Evolutionary conservation across 1,284 basidiomycete species (phyloP).

Genomic region (Cryptococcus sp.): DNA sequence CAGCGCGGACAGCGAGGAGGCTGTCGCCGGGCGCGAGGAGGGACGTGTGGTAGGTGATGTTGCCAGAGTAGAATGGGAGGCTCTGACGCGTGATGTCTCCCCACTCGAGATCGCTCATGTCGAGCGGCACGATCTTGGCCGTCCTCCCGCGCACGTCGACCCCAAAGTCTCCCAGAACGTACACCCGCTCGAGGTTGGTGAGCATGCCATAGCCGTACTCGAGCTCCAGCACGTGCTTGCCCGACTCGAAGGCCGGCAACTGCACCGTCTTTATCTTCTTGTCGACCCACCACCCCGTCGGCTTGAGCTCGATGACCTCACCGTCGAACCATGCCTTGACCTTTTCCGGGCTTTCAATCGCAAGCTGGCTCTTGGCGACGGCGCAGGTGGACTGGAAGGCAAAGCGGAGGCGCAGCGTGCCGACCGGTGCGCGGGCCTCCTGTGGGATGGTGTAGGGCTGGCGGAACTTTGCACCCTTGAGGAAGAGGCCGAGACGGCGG

Average conservation of each 20-base stretch:
- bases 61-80: slow-evolving; percentile 35
- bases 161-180: slow-evolving; percentile 32
- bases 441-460: slow-evolving; percentile 26
- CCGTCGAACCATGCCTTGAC: slow-evolving; percentile 21
- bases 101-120: slow-evolving; percentile 14
- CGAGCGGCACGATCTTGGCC: slow-evolving; percentile 19
- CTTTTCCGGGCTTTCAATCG: slow-evolving; percentile 22
- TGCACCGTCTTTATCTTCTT: slow-evolving; percentile 25
- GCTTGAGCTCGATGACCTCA: slow-evolving; percentile 3
- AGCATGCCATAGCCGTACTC: slow-evolving; percentile 22
- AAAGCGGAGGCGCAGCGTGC: slow-evolving; percentile 21
- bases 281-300: slow-evolving; percentile 31
- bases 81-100: slow-evolving; percentile 29
- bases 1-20: slow-evolving; percentile 15
- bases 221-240: slow-evolving; percentile 22
- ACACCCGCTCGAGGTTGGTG: slow-evolving; percentile 28
- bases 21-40: slow-evolving; percentile 8
- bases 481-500: slow-evolving; percentile 20
- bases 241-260: slow-evolving; percentile 15
- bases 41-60: slow-evolving; percentile 25
- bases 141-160: slow-evolving; percentile 21
- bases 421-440: slow-evolving; percentile 15
- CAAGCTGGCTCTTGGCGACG: slow-evolving; percentile 14
- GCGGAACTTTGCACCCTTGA: slow-evolving; percentile 25
- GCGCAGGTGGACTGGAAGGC: slow-evolving; percentile 13